Evolutionary conservation across 2,329 filamentous ascomycete genomes (phyloP).

Genomic region (Sporothrix schenckii): DNA sequence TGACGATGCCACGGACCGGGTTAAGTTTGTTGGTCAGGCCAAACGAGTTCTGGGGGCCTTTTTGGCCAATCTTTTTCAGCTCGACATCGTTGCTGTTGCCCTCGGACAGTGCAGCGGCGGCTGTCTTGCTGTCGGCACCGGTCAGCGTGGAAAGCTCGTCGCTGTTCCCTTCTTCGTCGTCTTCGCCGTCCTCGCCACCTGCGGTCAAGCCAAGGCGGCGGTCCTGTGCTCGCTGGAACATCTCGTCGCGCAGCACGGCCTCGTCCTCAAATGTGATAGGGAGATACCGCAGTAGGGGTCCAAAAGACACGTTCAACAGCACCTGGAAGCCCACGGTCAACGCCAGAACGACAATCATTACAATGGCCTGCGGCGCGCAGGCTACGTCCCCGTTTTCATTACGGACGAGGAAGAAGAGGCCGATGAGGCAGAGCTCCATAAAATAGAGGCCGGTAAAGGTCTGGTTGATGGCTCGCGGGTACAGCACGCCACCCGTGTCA

Average conservation of each 20-base stretch:
- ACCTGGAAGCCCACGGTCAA: conserved; percentile 78
- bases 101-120: conserved; percentile 23
- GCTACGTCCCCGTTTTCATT: conserved; percentile 57
- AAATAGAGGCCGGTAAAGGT: conserved; percentile 93
- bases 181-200: conserved; percentile 51
- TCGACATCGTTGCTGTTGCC: conserved; percentile 44
- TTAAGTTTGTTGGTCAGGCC: conserved; percentile 42
- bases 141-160: conserved; percentile 44
- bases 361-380: conserved; percentile 75
- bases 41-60: conserved; percentile 36
- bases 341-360: conserved; percentile 76
- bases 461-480: conserved; percentile 91
- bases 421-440: conserved; percentile 88
- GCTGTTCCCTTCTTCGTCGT: conserved; percentile 41
- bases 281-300: conserved; percentile 81
- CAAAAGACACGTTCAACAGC: conserved; percentile 79
- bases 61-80: conserved; percentile 41
- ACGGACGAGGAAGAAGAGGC: conserved; percentile 79
- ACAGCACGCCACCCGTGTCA: conserved; percentile 90
- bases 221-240: conserved; percentile 79
- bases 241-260: conserved; percentile 85
- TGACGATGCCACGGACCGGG: conserved; percentile 52
- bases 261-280: conserved; percentile 96
- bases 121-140: conserved; percentile 25
- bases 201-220: conserved; percentile 65